These are phyloP conservation scores for Pseudohalonectria lignicola DNA, from an alignment of 2,329 filamentous ascomycete genomes.

Conservation along the genomic window DNA sequence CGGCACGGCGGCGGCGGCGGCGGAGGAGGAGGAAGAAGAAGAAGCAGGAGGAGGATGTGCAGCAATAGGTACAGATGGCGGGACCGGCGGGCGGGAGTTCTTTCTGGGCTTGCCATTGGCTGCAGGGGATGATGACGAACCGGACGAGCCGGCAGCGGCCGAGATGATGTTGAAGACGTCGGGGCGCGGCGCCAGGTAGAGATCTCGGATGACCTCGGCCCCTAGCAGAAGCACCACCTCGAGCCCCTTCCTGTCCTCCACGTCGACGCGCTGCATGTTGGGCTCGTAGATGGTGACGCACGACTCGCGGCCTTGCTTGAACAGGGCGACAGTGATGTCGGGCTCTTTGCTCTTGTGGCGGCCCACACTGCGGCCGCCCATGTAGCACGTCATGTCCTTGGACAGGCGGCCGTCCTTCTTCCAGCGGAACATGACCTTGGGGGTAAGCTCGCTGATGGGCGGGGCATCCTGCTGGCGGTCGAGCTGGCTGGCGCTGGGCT, in stretches of 20 bases:
- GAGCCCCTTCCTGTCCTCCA: constrained; percentile 88
- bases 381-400: constrained; percentile 80
- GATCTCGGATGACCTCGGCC: constrained; percentile 53
- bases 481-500: constrained; percentile 66
- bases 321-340: constrained; percentile 89
- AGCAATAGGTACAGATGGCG: no score
- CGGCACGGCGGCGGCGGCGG: constrained; percentile 11
- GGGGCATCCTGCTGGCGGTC: constrained; percentile 52
- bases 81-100: constrained; percentile 28
- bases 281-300: constrained; percentile 81
- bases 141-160: constrained; percentile 8
- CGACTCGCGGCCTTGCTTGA: constrained; percentile 55
- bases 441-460: constrained; percentile 36
- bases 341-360: constrained; percentile 79
- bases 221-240: constrained; percentile 67
- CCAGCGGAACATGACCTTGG: constrained; percentile 79
- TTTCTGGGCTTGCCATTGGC: constrained; percentile 13
- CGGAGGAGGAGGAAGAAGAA: not conserved
- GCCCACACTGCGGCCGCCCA: constrained; percentile 66
- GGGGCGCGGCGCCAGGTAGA: constrained; percentile 52
- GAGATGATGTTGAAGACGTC: constrained; percentile 70
- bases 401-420: constrained; percentile 76
- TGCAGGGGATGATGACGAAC: no score
- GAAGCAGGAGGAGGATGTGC: no score
- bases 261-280: constrained; percentile 79